Base-by-base conservation (phyloP, 1,139 yeast species). In the Magnusiomyces magnusii region DNA sequence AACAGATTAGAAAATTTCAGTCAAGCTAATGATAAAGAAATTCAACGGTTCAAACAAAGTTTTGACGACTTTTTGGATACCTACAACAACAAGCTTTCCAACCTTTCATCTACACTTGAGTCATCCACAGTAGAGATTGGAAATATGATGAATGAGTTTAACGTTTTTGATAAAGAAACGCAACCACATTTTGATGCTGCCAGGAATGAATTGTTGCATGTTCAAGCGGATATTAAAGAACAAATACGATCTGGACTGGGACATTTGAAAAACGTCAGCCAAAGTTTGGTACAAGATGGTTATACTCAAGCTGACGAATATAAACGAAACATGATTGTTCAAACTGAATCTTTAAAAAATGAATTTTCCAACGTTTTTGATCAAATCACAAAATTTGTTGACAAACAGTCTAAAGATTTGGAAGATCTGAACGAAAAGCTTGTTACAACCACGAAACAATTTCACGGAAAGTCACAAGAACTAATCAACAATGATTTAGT, bases 161-260 rank as follows among this genome's bases (percentile, higher is more conserved):
- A 52, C 21, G 57, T 49, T 25, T 25, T 51, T 19, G 60, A 64
- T 55, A 60, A 55, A 19, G 60, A 53, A 15, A 62, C 67, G 2
- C 59, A 61, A 47, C 42, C 52, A 9, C 61, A 61, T 31, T 60
- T 64, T 63, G 61, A 63, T 25, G 54, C 51, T n/a, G 61, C 60
- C 21, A 53, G 66, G 47, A 63, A 56, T 24, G 62, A 64, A 25
- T 58, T 68, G 36, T 64, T 63, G 49, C 60, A 54, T 15, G 55
- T 67, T 42, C 60, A 67, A 13, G 65, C 62, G 23, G 64, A 62
- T 21, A 64, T 65, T 44, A 63, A 64, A 57, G 58, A 47, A 7
- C 62, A 36, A 60, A 67, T 27, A 61, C 66, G n/a, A 61, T 60
- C 31, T 61, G 68, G 21, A 49, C 63, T 52, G 55, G 57, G 36